Base-by-base conservation (phyloP, 352 stramenopile genomes). In the Phytophthora nicotianae region DNA sequence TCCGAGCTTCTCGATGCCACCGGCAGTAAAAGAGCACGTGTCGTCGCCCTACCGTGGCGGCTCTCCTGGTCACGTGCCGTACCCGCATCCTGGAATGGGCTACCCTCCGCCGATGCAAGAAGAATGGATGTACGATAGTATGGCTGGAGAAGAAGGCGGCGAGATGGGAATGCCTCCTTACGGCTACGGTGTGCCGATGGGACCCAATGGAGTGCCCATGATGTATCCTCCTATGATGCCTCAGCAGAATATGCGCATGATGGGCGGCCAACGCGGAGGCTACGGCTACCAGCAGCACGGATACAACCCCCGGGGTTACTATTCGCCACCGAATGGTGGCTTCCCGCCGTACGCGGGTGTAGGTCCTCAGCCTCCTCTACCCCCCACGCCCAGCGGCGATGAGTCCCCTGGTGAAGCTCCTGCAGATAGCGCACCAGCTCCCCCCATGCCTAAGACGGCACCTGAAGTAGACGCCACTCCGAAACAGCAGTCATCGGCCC, bases 161-260 rank as follows among this genome's bases (percentile, higher is more conserved):
- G 79, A 88, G 56, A 76, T 84, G 51, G 65, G 73, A 7, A 61
- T 79, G 17, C 70, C 75, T 49, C 76, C 72, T 23, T 93, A 91
- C 68, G 79, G 83, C 14, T 94, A 94, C 52, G 78, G 73, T 8
- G 68, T 90, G 55, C 81, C 79, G 2, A 78, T 90, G 68, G 75
- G 74, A 9, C 74, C 78, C 0, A 78, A 84, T 41, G 77, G 70
- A 55, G 68, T 79, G 3, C 83, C 88, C 40, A 88, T 92, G 81
- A 49, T 91, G 68, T 91, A 91, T 47, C 67, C 82, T 27, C 82
- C 79, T 3, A 81, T 91, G 79, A 83, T 89, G 69, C 70, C 71
- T 16, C 85, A 88, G 53, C 81, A 89, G 50, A 81, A 81, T 37
- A 62, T 71, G 58, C 75, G 72, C 37, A 83, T 86, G 62, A 76